Percentiles rank a stretch among this genome's conserved stretches.
Evolutionary conservation across 1,284 basidiomycete genomes (phyloP).

Genomic region (Paramarasmius palmivorus): DNA sequence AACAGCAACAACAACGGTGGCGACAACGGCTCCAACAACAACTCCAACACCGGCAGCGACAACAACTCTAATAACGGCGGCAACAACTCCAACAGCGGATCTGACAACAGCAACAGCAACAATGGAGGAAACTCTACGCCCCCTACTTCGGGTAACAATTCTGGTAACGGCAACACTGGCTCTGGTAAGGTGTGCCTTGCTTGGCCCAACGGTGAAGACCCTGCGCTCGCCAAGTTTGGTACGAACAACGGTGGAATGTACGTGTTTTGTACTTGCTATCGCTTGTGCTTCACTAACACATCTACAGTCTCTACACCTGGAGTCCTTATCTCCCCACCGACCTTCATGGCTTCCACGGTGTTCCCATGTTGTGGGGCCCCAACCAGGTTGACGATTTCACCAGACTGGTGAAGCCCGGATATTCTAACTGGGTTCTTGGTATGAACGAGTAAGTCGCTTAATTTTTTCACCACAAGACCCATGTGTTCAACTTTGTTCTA

Average conservation of each 20-base stretch:
- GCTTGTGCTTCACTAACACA: background rate
- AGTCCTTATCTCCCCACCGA: slow-evolving; percentile 42
- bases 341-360: slow-evolving; percentile 47
- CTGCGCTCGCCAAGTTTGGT: slow-evolving; percentile 47
- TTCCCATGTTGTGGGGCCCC: slow-evolving; percentile 72
- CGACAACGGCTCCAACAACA: background rate
- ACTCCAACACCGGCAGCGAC: background rate
- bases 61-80: background rate
- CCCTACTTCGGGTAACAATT: background rate
- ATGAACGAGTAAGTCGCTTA: slow-evolving; percentile 65
- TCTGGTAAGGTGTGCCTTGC: slow-evolving; percentile 59
- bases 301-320: slow-evolving; percentile 60
- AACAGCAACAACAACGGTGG: background rate
- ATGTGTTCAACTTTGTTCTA: slow-evolving; percentile 18
- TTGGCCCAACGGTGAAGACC: slow-evolving; percentile 59
- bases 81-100: slow-evolving; percentile 4
- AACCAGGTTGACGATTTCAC: slow-evolving; percentile 46
- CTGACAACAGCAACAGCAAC: background rate
- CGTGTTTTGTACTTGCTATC: slow-evolving; percentile 23
- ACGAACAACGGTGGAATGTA: slow-evolving; percentile 46
- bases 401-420: slow-evolving; percentile 43
- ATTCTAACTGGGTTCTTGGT: slow-evolving; percentile 57
- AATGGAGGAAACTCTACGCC: background rate
- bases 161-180: slow-evolving; percentile 14
- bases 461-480: background rate